Evolutionary conservation across 257 asterid genomes (phyloP).

Genomic region (Handroanthus guayacan): DNA sequence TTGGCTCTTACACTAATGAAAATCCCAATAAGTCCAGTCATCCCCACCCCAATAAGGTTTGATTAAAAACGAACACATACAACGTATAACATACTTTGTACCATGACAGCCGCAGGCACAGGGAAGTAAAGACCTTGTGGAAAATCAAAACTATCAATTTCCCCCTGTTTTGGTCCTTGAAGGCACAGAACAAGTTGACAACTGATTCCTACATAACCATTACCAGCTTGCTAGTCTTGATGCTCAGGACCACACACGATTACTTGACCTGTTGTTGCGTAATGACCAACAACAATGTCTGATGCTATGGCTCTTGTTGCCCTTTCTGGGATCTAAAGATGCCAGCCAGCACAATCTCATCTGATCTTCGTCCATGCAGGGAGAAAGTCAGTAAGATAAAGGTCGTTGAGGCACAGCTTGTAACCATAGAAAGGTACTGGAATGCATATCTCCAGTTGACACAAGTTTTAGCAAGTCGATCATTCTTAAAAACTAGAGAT

Average conservation of each 20-base stretch:
- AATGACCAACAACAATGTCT: not conserved
- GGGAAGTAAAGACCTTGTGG: constrained; percentile 15
- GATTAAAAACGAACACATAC: not conserved
- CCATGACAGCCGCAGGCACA: not conserved
- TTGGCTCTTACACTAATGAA: constrained; percentile 8
- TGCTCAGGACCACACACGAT: constrained; percentile 43
- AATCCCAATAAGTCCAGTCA: not conserved
- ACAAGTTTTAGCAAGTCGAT: not conserved
- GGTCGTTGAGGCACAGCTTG: constrained; percentile 33
- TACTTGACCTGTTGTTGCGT: constrained; percentile 22
- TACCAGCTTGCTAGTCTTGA: constrained; percentile 27
- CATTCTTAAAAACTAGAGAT: not conserved
- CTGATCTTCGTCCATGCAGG: constrained; percentile 19
- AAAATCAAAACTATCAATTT: constrained; percentile 16
- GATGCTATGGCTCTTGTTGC: constrained; percentile 31
- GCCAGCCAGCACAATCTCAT: constrained; percentile 31
- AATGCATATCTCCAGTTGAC: not conserved
- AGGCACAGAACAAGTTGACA: constrained; percentile 31
- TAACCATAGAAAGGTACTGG: constrained; percentile 20
- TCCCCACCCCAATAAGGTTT: not conserved
- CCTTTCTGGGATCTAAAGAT: constrained; percentile 42
- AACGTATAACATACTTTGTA: not conserved
- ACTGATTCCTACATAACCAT: constrained; percentile 40
- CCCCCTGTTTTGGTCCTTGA: constrained; percentile 39
- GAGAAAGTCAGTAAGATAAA: constrained; percentile 30